phyloP scores from a whole-genome alignment of 2,329 filamentous ascomycete genomes.

The Ophiostoma triangulosporum region DNA sequence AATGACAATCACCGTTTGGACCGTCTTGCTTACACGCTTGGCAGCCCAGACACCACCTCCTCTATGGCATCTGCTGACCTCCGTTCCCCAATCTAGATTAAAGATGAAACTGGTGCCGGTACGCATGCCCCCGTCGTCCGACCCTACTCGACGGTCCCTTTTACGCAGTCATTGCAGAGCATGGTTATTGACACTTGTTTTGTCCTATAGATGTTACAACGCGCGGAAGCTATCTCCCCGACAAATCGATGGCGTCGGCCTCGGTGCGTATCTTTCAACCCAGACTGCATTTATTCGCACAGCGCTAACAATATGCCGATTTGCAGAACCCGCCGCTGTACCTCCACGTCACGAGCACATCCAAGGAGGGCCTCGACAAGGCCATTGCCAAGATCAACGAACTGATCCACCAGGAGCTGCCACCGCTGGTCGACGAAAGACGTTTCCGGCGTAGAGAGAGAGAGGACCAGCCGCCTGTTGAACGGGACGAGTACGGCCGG shows the following conservation, averaged over 20 bases:
- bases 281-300: background rate
- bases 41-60: constrained; percentile 45
- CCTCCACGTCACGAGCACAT: constrained; percentile 86
- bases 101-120: constrained; percentile 99
- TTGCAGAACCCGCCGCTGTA: constrained; percentile 90
- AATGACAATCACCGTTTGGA: background rate
- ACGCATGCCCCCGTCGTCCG: constrained; percentile 43
- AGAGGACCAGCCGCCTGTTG: constrained; percentile 42
- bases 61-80: constrained; percentile 92
- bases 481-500: constrained; percentile 55
- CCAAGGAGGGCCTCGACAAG: constrained; percentile 79
- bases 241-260: constrained; percentile 93
- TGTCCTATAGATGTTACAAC: constrained; percentile 84
- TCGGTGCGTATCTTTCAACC: constrained; percentile 47
- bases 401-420: constrained; percentile 89
- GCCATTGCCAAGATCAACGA: constrained; percentile 84
- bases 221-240: constrained; percentile 88
- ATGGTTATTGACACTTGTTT: constrained; percentile 18
- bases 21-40: constrained; percentile 56
- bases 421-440: constrained; percentile 87
- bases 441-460: constrained; percentile 65
- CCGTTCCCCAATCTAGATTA: constrained; percentile 67
- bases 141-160: background rate
- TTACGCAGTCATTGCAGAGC: background rate
- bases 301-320: constrained; percentile 36